phyloP scores from a whole-genome alignment of 2,329 filamentous ascomycete genomes.

The Stachybotrys chartarum region DNA sequence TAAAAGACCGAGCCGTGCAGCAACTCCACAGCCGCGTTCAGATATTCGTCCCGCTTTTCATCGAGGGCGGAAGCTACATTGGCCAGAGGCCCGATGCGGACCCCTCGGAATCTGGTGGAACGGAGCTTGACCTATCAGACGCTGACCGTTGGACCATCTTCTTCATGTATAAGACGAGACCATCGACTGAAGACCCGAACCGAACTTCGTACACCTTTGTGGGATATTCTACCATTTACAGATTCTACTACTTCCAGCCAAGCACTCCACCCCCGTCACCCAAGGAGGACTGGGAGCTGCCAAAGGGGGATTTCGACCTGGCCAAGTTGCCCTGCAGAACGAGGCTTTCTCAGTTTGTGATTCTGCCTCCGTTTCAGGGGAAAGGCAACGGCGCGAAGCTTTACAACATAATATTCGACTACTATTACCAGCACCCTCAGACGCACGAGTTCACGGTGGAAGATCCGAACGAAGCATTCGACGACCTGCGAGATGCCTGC shows the following conservation, averaged over 20 bases:
- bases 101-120: conserved; percentile 46
- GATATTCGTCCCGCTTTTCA: conserved; percentile 77
- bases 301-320: conserved; percentile 38
- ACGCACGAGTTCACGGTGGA: conserved; percentile 86
- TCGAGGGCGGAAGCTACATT: conserved; percentile 83
- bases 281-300: conserved; percentile 34
- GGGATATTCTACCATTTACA: conserved; percentile 86
- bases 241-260: conserved; percentile 63
- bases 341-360: conserved; percentile 87
- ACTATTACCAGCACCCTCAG: conserved; percentile 58
- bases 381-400: conserved; percentile 72
- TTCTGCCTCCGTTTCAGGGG: conserved; percentile 80
- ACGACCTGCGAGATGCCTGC: conserved; percentile 68
- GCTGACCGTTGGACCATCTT: conserved; percentile 88
- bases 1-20: conserved; percentile 63
- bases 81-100: conserved; percentile 35
- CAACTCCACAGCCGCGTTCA: conserved; percentile 74
- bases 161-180: conserved; percentile 67
- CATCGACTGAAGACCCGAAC: conserved; percentile 29
- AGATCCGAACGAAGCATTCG: conserved; percentile 83
- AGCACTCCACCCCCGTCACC: conserved; percentile 35
- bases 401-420: conserved; percentile 71
- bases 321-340: conserved; percentile 65
- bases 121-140: conserved; percentile 55
- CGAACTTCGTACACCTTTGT: conserved; percentile 67